Conservation (phyloP, 257 asterid species). For the Henckelia pumila region DNA sequence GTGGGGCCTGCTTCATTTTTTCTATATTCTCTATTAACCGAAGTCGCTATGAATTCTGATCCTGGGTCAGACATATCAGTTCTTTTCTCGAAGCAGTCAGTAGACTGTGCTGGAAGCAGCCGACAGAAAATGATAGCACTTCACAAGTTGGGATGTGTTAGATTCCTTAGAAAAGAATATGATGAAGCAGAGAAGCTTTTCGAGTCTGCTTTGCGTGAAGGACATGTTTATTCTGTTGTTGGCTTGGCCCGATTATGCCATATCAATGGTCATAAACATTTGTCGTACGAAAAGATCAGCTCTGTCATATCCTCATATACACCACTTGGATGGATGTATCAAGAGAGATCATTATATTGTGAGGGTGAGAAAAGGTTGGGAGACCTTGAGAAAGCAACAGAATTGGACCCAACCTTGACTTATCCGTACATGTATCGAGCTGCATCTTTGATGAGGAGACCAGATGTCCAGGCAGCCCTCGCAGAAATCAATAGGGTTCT, state of each 20-base stretch:
- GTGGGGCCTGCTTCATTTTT: conserved; percentile 77
- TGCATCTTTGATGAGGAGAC: conserved; percentile 86
- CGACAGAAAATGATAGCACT: conserved; percentile 74
- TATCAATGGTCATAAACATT: conserved; percentile 47
- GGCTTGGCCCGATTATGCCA: conserved; percentile 76
- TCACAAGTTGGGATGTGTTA: conserved; percentile 82
- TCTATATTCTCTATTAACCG: conserved; percentile 77
- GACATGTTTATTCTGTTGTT: conserved; percentile 72
- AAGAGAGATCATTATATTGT: conserved; percentile 85
- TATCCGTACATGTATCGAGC: conserved; percentile 98
- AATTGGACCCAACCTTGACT: conserved; percentile 90
- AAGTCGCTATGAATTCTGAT: conserved; percentile 69
- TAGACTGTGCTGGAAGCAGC: conserved; percentile 55
- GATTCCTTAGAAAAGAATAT: conserved; percentile 63
- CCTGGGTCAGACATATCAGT: conserved; percentile 69
- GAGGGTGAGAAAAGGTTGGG: conserved; percentile 51
- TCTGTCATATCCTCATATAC: conserved; percentile 58
- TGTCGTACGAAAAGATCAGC: conserved; percentile 59
- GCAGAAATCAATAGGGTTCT: conserved; percentile 78
- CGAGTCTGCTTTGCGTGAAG: conserved; percentile 65
- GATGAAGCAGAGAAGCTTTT: conserved; percentile 69
- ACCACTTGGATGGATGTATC: conserved; percentile 97
- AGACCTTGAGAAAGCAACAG: conserved; percentile 83
- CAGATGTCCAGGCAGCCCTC: conserved; percentile 72
- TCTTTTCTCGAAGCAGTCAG: conserved; percentile 58